phyloP scores from a whole-genome alignment of 2,329 filamentous ascomycete genomes.

The Colletotrichum truncatum region DNA sequence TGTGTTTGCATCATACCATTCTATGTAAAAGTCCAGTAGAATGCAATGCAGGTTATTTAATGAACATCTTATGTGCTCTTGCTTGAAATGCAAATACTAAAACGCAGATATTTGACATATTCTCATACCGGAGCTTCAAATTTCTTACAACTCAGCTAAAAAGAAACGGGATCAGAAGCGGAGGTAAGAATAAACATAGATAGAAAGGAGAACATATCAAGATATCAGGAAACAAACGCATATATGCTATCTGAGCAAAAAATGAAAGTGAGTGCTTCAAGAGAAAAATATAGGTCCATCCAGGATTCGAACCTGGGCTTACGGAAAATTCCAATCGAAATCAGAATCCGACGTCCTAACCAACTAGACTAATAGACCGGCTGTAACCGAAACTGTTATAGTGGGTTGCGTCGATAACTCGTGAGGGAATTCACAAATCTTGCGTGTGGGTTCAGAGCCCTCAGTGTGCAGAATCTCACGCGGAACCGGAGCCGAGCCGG shows the following conservation, averaged over 20 bases:
- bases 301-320: conserved; percentile 31
- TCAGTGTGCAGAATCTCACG: not conserved
- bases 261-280: not conserved
- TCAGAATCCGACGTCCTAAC: conserved; percentile 32
- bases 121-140: too few relatives aligned
- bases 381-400: not conserved
- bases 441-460: not conserved
- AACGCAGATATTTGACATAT: too few relatives aligned
- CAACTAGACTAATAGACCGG: conserved; percentile 31
- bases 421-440: not conserved
- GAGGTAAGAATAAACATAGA: too few relatives aligned
- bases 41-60: too few relatives aligned
- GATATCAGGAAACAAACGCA: not conserved
- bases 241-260: not conserved
- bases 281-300: conserved; percentile 25
- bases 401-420: fast-evolving
- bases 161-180: too few relatives aligned
- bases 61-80: too few relatives aligned
- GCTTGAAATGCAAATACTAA: too few relatives aligned
- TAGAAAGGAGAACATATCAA: not conserved
- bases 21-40: too few relatives aligned
- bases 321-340: conserved; percentile 13
- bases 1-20: too few relatives aligned
- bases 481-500: not conserved
- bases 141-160: too few relatives aligned